These are phyloP conservation scores for Infundibulicybe gibba DNA, from an alignment of 768 basidiomycete genomes.

Conservation along the genomic window DNA sequence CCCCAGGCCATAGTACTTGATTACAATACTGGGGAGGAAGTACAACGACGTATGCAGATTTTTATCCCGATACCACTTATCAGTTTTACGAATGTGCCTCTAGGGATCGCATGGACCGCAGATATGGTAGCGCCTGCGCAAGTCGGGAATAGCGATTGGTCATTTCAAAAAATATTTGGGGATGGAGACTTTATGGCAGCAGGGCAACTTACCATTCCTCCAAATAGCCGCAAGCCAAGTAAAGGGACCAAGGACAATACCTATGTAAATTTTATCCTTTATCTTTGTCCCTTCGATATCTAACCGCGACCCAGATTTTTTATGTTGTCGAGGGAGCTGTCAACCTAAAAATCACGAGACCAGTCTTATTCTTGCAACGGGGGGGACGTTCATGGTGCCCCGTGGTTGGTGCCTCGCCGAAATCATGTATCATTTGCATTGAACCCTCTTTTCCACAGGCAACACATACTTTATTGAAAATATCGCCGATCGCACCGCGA, in stretches of 20 bases:
- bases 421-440: not conserved
- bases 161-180: not conserved
- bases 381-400: slow-evolving; percentile 87
- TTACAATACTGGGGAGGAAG: slow-evolving; percentile 57
- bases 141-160: not conserved
- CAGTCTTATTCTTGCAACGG: slow-evolving; percentile 71
- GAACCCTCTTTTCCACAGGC: slow-evolving; percentile 43
- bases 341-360: slow-evolving; percentile 81
- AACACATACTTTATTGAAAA: slow-evolving; percentile 93
- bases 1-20: slow-evolving; percentile 65
- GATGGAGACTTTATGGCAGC: not conserved
- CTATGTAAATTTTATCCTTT: not conserved
- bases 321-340: slow-evolving; percentile 86
- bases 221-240: not conserved
- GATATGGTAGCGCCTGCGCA: too few relatives aligned
- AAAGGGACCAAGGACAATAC: not conserved
- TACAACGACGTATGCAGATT: slow-evolving; percentile 61
- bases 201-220: not conserved
- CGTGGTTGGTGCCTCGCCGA: slow-evolving; percentile 50
- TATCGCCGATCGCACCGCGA: slow-evolving; percentile 73
- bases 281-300: not conserved
- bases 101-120: slow-evolving; percentile 76
- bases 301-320: slow-evolving; percentile 32
- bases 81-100: slow-evolving; percentile 2
- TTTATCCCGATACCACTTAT: not conserved